Percentiles rank a stretch among this genome's conserved stretches.
Conservation (phyloP, 2,329 filamentous ascomycete genomes). For the Diaporthe ampelina region DNA sequence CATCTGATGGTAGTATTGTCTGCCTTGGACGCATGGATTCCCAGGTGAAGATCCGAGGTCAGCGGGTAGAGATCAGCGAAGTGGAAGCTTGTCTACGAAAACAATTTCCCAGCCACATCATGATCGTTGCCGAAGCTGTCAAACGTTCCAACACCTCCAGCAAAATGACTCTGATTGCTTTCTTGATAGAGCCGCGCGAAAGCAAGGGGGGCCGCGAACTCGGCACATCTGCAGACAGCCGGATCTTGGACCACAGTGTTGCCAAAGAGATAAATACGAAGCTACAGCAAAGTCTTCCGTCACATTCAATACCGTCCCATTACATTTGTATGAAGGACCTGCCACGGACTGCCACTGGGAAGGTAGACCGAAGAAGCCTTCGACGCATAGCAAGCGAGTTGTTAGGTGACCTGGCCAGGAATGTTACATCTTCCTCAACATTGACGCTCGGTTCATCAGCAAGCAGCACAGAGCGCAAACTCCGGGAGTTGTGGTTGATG, state of each 20-base stretch:
- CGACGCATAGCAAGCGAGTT: not conserved
- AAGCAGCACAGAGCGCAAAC: not conserved
- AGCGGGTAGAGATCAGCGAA: constrained; percentile 72
- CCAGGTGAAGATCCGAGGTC: constrained; percentile 78
- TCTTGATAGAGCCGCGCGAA: not conserved
- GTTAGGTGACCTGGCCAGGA: not conserved
- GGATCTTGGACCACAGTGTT: not conserved
- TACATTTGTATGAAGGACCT: not conserved
- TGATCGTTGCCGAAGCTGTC: not conserved
- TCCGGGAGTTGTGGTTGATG: not conserved
- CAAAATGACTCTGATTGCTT: constrained; percentile 30
- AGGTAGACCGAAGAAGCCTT: not conserved
- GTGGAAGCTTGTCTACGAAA: constrained; percentile 53
- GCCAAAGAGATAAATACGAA: not conserved
- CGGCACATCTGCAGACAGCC: not conserved
- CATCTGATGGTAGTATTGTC: constrained; percentile 62
- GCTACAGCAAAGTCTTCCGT: not conserved
- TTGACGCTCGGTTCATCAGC: not conserved
- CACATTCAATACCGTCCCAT: not conserved
- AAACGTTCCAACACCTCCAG: constrained; percentile 56
- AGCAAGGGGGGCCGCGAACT: not conserved
- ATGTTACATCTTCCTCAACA: not conserved
- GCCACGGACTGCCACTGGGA: not conserved
- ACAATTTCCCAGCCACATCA: not conserved
- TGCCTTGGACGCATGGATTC: constrained; percentile 76